phyloP scores from a whole-genome alignment of 345 rosid genomes.

The Gossypium thurberi region DNA sequence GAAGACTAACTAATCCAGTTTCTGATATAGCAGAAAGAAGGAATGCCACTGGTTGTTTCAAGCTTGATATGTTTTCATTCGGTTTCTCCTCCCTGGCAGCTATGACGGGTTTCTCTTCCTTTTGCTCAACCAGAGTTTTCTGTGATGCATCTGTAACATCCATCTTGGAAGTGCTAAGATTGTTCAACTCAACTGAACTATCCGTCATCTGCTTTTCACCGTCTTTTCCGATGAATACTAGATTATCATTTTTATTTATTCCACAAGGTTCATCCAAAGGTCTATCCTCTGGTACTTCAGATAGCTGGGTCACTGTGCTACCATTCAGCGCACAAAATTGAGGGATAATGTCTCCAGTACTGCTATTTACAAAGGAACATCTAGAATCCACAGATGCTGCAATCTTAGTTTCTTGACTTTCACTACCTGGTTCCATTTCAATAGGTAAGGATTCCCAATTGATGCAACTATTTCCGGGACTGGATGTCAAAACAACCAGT shows the following conservation, averaged over 20 bases:
- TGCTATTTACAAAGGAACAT: constrained; percentile 20
- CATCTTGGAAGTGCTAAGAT: constrained; percentile 9
- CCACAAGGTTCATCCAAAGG: constrained; percentile 24
- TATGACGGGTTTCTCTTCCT: constrained; percentile 26
- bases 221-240: constrained; percentile 13
- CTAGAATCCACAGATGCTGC: constrained; percentile 22
- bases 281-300: constrained; percentile 30
- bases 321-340: constrained; percentile 23
- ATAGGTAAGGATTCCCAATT: constrained; percentile 42
- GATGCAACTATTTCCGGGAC: constrained; percentile 32
- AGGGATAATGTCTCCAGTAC: constrained; percentile 27
- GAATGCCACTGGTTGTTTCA: constrained; percentile 41
- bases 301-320: constrained; percentile 17
- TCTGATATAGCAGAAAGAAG: constrained; percentile 64
- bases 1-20: constrained; percentile 75
- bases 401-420: constrained; percentile 25
- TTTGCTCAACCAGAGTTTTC: constrained; percentile 24
- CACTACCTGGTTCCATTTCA: constrained; percentile 20
- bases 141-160: constrained; percentile 21
- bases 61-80: constrained; percentile 17
- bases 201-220: constrained; percentile 24
- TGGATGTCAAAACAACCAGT: constrained; percentile 56
- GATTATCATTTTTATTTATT: constrained; percentile 20
- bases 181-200: constrained; percentile 20
- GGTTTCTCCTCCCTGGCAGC: constrained; percentile 20